Base-by-base conservation (phyloP, 495 filamentous ascomycete genomes). In the Letharia lupina region DNA sequence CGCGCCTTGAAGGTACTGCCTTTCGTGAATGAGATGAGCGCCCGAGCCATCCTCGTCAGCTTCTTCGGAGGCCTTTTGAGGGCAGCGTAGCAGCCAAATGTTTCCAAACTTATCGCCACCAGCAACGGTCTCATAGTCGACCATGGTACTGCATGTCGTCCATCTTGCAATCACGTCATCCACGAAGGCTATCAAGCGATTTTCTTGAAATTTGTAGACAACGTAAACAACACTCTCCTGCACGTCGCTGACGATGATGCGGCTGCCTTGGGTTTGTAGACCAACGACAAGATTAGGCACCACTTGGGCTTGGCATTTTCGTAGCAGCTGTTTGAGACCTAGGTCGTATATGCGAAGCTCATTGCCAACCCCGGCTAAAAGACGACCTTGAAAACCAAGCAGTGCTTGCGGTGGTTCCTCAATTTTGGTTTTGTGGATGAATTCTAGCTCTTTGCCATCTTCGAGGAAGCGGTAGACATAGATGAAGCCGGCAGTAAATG, bases 61-160 rank as follows among this genome's bases (percentile, higher is more conserved):
- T 71, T 95, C 89, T 62, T 93, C 90, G 1, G 89, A 93, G 4
- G 87, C 85, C 74, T 96, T 93, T 67, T 86, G 83, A 0, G 95
- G 91, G 70, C 89, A 93, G 15, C 95, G 89, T 64, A 98, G 74
- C 47, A 98, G 82, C 91, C 91, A 98, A 4, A 99, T 72, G 70
- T 98, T 98, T 57, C 95, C 95, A 67, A 99, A 99, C 73, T 96
- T 96, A 78, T 99, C 95, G 52, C 95, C 95, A 44, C 93, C 94
- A 15, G 91, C 94, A 23, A 89, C 86, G 2, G 93, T 96, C 73
- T 98, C 94, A 76, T 99, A 99, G 73, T 99, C 95, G 1, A 97
- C 87, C 93, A 98, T 96, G 9, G 90, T 82, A 1, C 87, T 89
- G 58, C 87, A 86, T 2, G 90, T 93, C 1, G 91, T 96, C 89